Evolutionary conservation across 768 basidiomycete genomes (phyloP), one percentile per base, ranked within the genome.

Genomic region (Hirschioporus abietinus): DNA sequence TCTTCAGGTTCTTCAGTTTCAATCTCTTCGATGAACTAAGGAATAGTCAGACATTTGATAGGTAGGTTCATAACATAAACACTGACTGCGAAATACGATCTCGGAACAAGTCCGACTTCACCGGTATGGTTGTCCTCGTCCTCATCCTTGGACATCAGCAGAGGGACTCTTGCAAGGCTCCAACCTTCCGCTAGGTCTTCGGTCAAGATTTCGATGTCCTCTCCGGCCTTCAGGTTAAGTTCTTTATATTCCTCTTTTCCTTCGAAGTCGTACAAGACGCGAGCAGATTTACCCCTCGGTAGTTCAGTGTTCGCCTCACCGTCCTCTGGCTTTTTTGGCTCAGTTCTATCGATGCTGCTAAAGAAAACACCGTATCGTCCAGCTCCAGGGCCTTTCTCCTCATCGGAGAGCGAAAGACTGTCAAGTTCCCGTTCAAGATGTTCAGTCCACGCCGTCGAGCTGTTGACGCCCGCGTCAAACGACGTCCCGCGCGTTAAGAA

Each of bases 381-480:
- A 35, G 24, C n/a, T 67, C 20, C 58, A 17, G 23, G 17, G 24
- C 63, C 60, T 42, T 78, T 84, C 35, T 88, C 86, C 36, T 80
- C 77, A 68, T 88, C 85, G 0, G 86, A 88, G 24, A 85, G 78
- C 36, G 84, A 82, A n/a, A 76, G 78, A 30, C 71, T 72, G 30
- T 65, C 68, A 63, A 23, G 20, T 35, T 63, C 65, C 63, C 77
- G 73, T 68, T 83, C 83, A 17, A 84, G 77, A 70, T 85, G 83
- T 66, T 85, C 88, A 25, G 90, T 88, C 92, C 91, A 93, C 12
- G 89, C 92, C 7, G 82, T 76, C 0, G 92, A 92, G 12, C 89
- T 82, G 76, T 93, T 92, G 74, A 93, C 83, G 3, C 92, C 91
- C 0, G 87, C 84, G 73, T 92, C 92, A 71, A 93, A 92, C 63